A percentile compares a stretch with the other conserved stretches of the same genome.
Evolutionary conservation across 1,139 yeast genomes (phyloP).

Genomic region (Geotrichum carabidarum): DNA sequence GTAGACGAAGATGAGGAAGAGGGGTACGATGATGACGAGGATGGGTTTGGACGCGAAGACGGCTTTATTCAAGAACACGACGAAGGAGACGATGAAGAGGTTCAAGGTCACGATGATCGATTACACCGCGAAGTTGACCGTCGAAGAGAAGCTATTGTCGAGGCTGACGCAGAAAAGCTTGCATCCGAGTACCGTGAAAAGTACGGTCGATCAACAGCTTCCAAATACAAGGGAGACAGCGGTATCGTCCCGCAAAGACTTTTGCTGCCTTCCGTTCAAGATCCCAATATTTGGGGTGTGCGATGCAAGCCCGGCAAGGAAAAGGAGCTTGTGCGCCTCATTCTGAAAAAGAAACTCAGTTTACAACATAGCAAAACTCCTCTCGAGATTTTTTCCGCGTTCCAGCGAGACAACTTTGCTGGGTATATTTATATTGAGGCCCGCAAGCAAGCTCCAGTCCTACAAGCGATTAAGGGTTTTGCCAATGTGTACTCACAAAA

Average conservation of each 20-base stretch:
- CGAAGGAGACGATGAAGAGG: conserved; percentile 50
- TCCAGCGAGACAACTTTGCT: conserved; percentile 87
- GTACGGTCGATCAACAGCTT: conserved; percentile 78
- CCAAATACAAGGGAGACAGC: conserved; percentile 82
- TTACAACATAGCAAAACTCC: conserved; percentile 58
- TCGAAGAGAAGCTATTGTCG: conserved; percentile 81
- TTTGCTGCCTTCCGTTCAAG: conserved; percentile 90
- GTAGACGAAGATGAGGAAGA: conserved; percentile 98
- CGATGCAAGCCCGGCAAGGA: conserved; percentile 92
- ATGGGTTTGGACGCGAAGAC: conserved; percentile 69
- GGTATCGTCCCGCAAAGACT: conserved; percentile 90
- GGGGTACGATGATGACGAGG: conserved; percentile 79
- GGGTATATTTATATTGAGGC: conserved; percentile 95
- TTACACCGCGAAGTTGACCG: conserved; percentile 89
- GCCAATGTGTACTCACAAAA: conserved; percentile 69
- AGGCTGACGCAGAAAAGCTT: conserved; percentile 89
- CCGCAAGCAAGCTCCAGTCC: conserved; percentile 86
- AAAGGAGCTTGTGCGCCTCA: conserved; percentile 79
- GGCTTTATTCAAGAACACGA: conserved; percentile 48
- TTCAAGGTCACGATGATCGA: conserved; percentile 55
- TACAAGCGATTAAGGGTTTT: conserved; percentile 80
- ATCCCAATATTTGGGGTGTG: conserved; percentile 94
- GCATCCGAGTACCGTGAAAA: conserved; percentile 91
- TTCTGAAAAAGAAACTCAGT: conserved; percentile 71
- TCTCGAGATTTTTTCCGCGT: conserved; percentile 77